Conservation (phyloP, 2,329 filamentous ascomycete species). For the Fusarium sp. region DNA sequence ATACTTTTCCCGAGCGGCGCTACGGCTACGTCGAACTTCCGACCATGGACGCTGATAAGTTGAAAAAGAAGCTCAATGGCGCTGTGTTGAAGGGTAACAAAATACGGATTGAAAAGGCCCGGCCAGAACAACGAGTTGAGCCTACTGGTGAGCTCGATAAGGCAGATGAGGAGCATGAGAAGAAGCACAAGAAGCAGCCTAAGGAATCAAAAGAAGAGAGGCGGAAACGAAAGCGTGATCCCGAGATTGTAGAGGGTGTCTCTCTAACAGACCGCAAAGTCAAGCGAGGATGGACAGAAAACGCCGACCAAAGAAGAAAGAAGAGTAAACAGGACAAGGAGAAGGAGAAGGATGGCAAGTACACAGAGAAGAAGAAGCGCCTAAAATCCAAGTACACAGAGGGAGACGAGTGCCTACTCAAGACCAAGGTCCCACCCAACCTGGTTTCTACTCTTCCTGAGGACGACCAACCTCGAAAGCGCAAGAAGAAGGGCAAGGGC, state of each 20-base stretch:
- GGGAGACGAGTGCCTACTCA: constrained; percentile 84
- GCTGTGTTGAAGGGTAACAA: constrained; percentile 86
- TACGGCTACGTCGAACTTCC: constrained; percentile 94
- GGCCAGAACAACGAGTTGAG: constrained; percentile 61
- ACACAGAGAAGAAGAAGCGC: constrained; percentile 67
- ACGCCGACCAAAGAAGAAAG: constrained; percentile 61
- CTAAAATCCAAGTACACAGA: constrained; percentile 84
- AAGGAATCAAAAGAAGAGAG: constrained; percentile 52
- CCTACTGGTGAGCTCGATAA: constrained; percentile 50
- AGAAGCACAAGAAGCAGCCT: constrained; percentile 49
- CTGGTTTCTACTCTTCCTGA: constrained; percentile 56
- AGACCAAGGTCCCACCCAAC: constrained; percentile 73
- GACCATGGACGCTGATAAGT: constrained; percentile 82
- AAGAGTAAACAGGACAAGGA: constrained; percentile 61
- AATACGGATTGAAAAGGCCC: constrained; percentile 84
- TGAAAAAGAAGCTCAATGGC: constrained; percentile 92
- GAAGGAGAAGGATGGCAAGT: constrained; percentile 59
- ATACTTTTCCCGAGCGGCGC: constrained; percentile 88
- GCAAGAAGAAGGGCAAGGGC: constrained; percentile 63
- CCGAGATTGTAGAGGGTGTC: constrained; percentile 70
- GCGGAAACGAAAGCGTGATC: constrained; percentile 64
- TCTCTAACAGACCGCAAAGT: constrained; percentile 81
- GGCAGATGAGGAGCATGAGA: constrained; percentile 44
- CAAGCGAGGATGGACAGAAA: constrained; percentile 89
- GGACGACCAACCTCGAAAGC: constrained; percentile 62